These are phyloP conservation scores for Plantago ovata DNA, from an alignment of 257 asterid species.

Conservation along the genomic window DNA sequence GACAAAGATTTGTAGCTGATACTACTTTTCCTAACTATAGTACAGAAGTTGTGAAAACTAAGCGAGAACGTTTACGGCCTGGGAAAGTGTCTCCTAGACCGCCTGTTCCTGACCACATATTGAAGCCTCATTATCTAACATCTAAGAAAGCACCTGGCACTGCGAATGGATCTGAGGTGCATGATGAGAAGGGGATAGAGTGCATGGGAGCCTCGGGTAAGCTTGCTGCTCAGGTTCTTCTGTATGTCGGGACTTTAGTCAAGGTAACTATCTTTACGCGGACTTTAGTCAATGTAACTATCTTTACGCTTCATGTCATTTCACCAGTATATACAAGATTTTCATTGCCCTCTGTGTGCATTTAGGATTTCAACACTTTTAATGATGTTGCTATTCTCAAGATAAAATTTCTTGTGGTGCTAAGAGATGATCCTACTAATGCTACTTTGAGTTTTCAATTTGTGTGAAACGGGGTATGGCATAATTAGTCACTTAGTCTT, in stretches of 20 bases:
- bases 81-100: constrained; percentile 80
- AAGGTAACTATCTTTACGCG: constrained; percentile 67
- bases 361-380: constrained; percentile 6
- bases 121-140: constrained; percentile 73
- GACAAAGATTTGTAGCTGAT: constrained; percentile 4
- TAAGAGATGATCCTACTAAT: no score
- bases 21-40: constrained; percentile 36
- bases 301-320: constrained; percentile 1
- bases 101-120: constrained; percentile 76
- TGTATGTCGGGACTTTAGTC: constrained; percentile 86
- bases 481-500: no score
- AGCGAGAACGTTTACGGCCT: constrained; percentile 58
- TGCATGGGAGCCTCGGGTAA: constrained; percentile 95
- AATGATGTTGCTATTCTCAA: no score
- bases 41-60: constrained; percentile 43
- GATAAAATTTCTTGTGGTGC: no score
- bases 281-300: no score
- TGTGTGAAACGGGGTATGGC: no score
- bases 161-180: constrained; percentile 65
- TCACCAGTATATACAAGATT: background rate
- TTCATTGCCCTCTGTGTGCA: background rate
- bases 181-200: constrained; percentile 75
- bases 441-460: no score
- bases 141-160: constrained; percentile 79
- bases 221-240: constrained; percentile 97